Evolutionary conservation across 1,284 basidiomycete species (phyloP).

Genomic region (Trichosporon ovoides): DNA sequence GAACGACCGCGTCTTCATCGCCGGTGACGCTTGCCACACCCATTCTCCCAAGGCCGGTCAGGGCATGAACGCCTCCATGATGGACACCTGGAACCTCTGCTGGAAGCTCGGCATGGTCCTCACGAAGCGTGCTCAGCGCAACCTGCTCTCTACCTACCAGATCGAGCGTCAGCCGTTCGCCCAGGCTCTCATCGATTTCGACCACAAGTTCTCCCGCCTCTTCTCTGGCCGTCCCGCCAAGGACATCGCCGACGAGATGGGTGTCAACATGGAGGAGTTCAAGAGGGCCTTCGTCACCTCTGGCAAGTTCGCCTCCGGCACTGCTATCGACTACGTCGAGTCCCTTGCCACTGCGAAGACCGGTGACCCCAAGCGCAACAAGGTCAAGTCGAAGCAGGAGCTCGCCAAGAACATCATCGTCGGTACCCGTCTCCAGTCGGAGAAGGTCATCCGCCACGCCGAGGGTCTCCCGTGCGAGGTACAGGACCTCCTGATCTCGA

Average conservation of each 20-base stretch:
- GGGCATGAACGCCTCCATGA: conserved; percentile 40
- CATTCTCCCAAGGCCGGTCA: conserved; percentile 42
- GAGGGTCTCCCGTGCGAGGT: conserved; percentile 20
- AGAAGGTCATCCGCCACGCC: conserved; percentile 16
- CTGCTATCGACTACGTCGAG: conserved; percentile 19
- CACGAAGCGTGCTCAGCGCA: conserved; percentile 43
- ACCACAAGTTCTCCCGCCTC: conserved; percentile 36
- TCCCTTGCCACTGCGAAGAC: conserved; percentile 11
- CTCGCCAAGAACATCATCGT: conserved; percentile 16
- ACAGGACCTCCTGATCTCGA: conserved; percentile 29
- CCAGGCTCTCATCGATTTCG: conserved; percentile 38
- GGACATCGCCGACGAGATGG: conserved; percentile 21
- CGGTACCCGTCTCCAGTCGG: conserved; percentile 20
- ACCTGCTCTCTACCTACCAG: conserved; percentile 50
- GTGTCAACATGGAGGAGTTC: conserved; percentile 22
- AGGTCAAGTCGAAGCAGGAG: conserved; percentile 7
- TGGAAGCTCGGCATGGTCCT: conserved; percentile 55
- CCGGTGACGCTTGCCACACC: conserved; percentile 42
- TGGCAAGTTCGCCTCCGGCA: conserved; percentile 20
- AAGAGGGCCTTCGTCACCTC: conserved; percentile 20
- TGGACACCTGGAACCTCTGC: conserved; percentile 45
- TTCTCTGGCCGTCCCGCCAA: conserved; percentile 25
- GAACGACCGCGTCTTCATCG: conserved; percentile 36
- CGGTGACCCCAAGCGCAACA: conserved; percentile 7
- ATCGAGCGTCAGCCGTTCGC: conserved; percentile 47